Percentiles rank a stretch among this genome's conserved stretches.
Conservation (phyloP, 805 yeast genomes). For the Kazachstania africana region DNA sequence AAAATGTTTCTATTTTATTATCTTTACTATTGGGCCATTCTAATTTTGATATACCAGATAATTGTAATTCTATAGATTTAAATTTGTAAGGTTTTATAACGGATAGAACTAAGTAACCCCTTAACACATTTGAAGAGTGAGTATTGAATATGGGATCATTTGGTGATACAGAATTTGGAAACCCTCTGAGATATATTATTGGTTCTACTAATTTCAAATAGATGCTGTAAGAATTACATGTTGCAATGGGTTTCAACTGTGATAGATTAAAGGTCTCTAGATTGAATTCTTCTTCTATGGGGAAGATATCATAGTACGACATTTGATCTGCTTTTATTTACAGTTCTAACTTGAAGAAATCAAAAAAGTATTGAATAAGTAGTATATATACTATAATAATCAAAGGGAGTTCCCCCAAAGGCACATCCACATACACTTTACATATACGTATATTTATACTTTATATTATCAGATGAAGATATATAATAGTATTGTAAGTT, state of each 20-base stretch:
- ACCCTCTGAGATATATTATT: constrained; percentile 69
- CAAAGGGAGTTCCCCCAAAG: no score
- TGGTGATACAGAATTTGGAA: constrained; percentile 36
- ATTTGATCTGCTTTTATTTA: not conserved
- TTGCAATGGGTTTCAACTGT: constrained; percentile 37
- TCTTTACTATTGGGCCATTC: constrained; percentile 65
- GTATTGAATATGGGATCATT: not conserved
- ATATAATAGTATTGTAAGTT: no score
- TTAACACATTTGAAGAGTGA: constrained; percentile 31
- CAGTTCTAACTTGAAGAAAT: not conserved
- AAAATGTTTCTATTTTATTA: constrained; percentile 40
- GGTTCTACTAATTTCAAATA: constrained; percentile 70
- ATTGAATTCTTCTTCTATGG: constrained; percentile 37
- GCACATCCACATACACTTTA: no score
- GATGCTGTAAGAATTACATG: constrained; percentile 49
- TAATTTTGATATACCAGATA: constrained; percentile 59
- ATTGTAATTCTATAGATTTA: constrained; percentile 45
- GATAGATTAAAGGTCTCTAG: no score
- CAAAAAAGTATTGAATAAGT: no score
- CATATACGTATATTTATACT: no score
- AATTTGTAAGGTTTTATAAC: constrained; percentile 60
- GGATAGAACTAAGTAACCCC: constrained; percentile 65
- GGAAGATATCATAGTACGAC: constrained; percentile 40
- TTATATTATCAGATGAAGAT: no score
- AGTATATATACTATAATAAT: no score